phyloP scores from a whole-genome alignment of 306 rosid genomes.

The Acacia confusa region DNA sequence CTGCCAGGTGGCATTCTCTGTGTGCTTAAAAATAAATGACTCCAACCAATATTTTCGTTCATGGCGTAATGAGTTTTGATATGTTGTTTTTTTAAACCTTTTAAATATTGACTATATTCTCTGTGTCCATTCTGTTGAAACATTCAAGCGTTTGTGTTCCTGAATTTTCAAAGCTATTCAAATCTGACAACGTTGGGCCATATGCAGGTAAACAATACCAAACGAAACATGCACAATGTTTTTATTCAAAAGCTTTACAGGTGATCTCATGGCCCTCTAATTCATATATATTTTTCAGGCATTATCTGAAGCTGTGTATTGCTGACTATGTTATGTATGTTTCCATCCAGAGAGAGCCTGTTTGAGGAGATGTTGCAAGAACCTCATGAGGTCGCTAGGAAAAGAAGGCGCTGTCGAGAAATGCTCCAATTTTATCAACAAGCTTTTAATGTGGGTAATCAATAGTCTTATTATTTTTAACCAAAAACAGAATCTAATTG shows the following conservation, averaged over 20 bases:
- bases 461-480: not conserved
- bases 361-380: conserved; percentile 93
- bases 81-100: not conserved
- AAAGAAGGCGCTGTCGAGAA: conserved; percentile 81
- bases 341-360: conserved; percentile 66
- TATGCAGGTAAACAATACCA: conserved; percentile 80
- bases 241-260: conserved; percentile 89
- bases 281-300: not conserved
- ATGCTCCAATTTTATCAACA: conserved; percentile 80
- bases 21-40: not conserved
- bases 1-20: not conserved
- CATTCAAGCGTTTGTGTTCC: not conserved
- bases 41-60: not conserved
- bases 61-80: not conserved
- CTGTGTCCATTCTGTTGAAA: not conserved
- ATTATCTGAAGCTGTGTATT: not conserved
- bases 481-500: not conserved
- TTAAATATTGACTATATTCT: not conserved
- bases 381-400: conserved; percentile 76
- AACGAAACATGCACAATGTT: conserved; percentile 85
- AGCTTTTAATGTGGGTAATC: conserved; percentile 71
- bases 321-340: conserved; percentile 26
- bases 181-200: not conserved
- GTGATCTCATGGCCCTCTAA: conserved; percentile 40
- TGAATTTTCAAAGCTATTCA: conserved; percentile 24